Evolutionary conservation across 2,329 filamentous ascomycete genomes (phyloP), one percentile per base, ranked within the genome.

Genomic region (Alternaria ethzedia): DNA sequence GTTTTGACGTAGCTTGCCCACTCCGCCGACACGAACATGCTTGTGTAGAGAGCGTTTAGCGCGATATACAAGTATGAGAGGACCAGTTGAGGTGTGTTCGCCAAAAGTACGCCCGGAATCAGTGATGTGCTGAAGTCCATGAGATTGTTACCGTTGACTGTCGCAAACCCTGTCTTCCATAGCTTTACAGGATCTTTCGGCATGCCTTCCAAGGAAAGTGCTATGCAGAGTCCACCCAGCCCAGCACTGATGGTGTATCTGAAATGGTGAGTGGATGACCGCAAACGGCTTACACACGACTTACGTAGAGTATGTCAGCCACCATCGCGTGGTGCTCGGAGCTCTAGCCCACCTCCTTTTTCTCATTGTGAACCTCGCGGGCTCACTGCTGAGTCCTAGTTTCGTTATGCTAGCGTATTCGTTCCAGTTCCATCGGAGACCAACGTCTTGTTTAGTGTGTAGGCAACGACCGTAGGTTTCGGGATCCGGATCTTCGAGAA

Each of bases 31-130:
- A 83, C 67, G 1, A 85, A 77, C 76, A 86, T 85, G 10, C 71
- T 79, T 0, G 83, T 87, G 26, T 83, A 75, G 5, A 86, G 73
- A 5, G 75, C 75, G 63, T 86, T 86, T 73, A 81, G 83, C 3
- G 78, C 71, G 7, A 85, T 72, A 65, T 87, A 86, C 0, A 85
- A 43, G 21, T 83, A 73, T 0, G 82, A 84, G 1, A 86, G 64
- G 12, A 86, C 59, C 0, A 83, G 67, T 65, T 87, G 85, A 1
- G 84, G 83, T 2, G 76, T 52, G 65, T 87, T 86, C 28, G 82
- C 82, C 1, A 85, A 26, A 8, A 86, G 65, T 0, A 79, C 69
- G 12, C 50, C 63, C 4, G 61, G 49, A 9, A 60, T 44, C 0
- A 69, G 54, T 11, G 55, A 61, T 13, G 52, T 62, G 15, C 36